Evolutionary conservation across 1,284 basidiomycete genomes (phyloP).

Genomic region (Ustilago cynodontis): DNA sequence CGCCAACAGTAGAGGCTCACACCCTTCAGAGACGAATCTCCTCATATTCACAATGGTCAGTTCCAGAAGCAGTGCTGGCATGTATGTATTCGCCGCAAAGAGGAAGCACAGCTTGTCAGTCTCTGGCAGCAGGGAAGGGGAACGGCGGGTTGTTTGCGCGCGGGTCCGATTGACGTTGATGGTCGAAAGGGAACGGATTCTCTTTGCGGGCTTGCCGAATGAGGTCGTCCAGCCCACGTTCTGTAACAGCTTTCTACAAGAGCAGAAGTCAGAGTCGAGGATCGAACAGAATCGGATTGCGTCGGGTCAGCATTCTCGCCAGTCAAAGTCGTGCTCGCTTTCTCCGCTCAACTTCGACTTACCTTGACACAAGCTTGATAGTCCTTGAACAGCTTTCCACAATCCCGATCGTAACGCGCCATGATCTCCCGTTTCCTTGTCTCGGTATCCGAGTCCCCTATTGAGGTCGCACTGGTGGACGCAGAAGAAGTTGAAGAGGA

Average conservation of each 20-base stretch:
- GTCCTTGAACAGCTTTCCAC: constrained; percentile 82
- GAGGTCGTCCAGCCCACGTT: constrained; percentile 81
- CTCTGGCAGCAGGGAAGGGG: constrained; percentile 57
- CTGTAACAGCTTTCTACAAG: constrained; percentile 81
- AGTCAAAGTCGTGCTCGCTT: too few relatives aligned
- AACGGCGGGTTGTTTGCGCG: constrained; percentile 57
- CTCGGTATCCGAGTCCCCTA: constrained; percentile 32
- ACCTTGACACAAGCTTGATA: constrained; percentile 86
- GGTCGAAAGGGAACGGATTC: constrained; percentile 67
- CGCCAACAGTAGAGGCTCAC: not conserved
- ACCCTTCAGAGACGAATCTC: too few relatives aligned
- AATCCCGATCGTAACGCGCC: constrained; percentile 78
- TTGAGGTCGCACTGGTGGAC: constrained; percentile 16
- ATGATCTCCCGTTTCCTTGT: constrained; percentile 45
- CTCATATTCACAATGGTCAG: too few relatives aligned
- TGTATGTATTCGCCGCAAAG: not conserved
- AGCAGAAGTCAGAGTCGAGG: not conserved
- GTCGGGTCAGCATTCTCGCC: not conserved
- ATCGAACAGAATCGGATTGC: not conserved
- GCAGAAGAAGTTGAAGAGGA: constrained; percentile 20
- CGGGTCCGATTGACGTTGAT: constrained; percentile 32
- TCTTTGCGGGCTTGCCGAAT: constrained; percentile 79
- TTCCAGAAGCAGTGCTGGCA: not conserved
- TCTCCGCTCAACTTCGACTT: constrained; percentile 39
- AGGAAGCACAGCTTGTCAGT: constrained; percentile 11